Base-by-base conservation (phyloP, 139 green algal species). In the Volvox reticuliferus region DNA sequence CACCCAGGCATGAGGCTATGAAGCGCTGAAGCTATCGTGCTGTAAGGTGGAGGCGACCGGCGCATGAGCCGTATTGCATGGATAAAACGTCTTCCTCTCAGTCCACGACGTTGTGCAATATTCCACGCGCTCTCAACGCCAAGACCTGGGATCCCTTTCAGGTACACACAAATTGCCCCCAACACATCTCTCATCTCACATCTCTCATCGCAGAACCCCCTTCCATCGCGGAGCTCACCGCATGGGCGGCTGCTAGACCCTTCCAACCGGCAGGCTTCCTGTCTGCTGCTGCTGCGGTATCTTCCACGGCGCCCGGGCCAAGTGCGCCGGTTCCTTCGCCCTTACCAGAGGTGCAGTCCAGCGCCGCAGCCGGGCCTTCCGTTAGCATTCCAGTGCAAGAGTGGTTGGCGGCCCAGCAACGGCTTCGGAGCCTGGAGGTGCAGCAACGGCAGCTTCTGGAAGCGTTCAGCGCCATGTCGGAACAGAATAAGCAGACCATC, bases 381-480 rank as follows among this genome's bases (percentile, higher is more conserved):
- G 44, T 89, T 35, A 62, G 69, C 3, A 30, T 89, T 12, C n/a
- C 37, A 9, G 33, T n/a, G 1, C 69, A 89, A 26, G 69, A 82
- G 85, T 89, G 85, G 85, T 50, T 89, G 69, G 85, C 69, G 16
- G 35, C 37, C 28, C 85, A 89, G 69, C 37, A 71, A 68, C 85
- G 69, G n/a, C 44, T 89, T n/a, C 44, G 18, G 2, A 33, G 20
- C 2, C 69, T 90, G 75, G 75, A 90, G 73, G 73, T 12, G 55
- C 86, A 85, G 86, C 44, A 82, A 26, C 69, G 69, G 37, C 26
- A 69, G 69, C 68, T 89, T 28, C 84, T 89, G 68, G 84, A 55
- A 12, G 67, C 68, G 24, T 82, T 89, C 69, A 89, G 50, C 68
- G 12, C 36, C 36, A 44, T 89, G 69, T 44, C 68, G 28, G 84